Base-by-base conservation (phyloP, 1,284 basidiomycete species). In the Austroboletus novae-zelandiae region DNA sequence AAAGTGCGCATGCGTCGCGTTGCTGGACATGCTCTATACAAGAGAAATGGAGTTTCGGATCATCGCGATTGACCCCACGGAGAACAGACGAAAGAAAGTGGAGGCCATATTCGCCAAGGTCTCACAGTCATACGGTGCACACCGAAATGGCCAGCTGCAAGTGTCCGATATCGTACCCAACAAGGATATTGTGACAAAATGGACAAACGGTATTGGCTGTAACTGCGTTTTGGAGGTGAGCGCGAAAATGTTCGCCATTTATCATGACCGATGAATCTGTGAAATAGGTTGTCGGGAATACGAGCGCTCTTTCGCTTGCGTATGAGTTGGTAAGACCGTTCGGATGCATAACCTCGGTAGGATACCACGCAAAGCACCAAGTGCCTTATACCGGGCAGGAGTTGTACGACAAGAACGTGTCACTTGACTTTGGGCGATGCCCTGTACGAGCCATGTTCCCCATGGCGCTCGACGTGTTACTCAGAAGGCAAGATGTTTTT, bases 351-450 rank as follows among this genome's bases (percentile, higher is more conserved):
- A 79, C 78, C 31, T 90, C 86, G 6, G 88, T 91, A 18, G 92
- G 92, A 7, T 87, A 91, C 14, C 85, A 87, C 53, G 77, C 80
- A 49, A 72, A 69, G 40, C 72, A 72, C 1, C 73, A 67, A 9
- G 56, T 88, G 30, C 86, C 86, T 0, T 83, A 83, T 58, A 80
- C 74, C 8, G 84, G 86, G 13, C 69, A 74, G 9, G 72, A 83
- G 40, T 67, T 91, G 39, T 96, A 95, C 69, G 77, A 83, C 70
- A 93, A 94, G 71, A 94, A 94, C 62, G 76, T 87, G 6, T 85
- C 83, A 2, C 73, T 91, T 47, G 84, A 89, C 59, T 94, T 93
- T 64, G 94, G 93, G 9, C 79, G 93, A 15, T 96, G 93, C 63
- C 91, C 91, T 15, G 92, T 91, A 8, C 78, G 86, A 14, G 82